Evolutionary conservation across 352 stramenopile genomes (phyloP).

Genomic region (Peronosclerospora sorghi): DNA sequence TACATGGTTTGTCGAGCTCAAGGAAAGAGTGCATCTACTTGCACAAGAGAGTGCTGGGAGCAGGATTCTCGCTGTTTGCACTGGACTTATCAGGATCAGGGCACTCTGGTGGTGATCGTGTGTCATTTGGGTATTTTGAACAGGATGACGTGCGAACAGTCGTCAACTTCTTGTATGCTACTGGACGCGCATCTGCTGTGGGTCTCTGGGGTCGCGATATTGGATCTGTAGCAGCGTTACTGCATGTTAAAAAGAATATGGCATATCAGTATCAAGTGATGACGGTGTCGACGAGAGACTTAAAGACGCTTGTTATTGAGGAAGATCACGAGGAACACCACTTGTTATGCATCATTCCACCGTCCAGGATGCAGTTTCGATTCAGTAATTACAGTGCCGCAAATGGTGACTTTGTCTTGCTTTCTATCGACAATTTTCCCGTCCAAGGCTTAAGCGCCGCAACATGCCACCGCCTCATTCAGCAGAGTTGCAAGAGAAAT

Average conservation of each 20-base stretch:
- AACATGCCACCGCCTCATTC: conserved; percentile 31
- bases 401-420: conserved; percentile 59
- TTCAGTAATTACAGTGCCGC: conserved; percentile 40
- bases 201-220: conserved; percentile 61
- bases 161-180: conserved; percentile 61
- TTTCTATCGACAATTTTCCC: conserved; percentile 37
- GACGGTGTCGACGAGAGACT: conserved; percentile 24
- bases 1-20: conserved; percentile 73
- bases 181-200: conserved; percentile 33
- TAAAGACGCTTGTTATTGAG: conserved; percentile 33
- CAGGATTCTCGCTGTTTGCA: conserved; percentile 59
- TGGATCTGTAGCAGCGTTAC: conserved; percentile 36
- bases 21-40: conserved; percentile 69
- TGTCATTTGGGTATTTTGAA: conserved; percentile 67
- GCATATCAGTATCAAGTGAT: conserved; percentile 40
- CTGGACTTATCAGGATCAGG: conserved; percentile 67
- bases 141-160: conserved; percentile 44
- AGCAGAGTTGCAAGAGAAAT: conserved; percentile 11
- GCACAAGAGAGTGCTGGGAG: conserved; percentile 31
- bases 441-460: conserved; percentile 32
- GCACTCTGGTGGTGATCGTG: conserved; percentile 44
- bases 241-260: conserved; percentile 37
- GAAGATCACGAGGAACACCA: conserved; percentile 24
- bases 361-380: conserved; percentile 35
- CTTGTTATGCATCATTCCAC: conserved; percentile 40